Percentiles rank a stretch among this genome's conserved stretches.
Evolutionary conservation across 2,329 filamentous ascomycete species (phyloP).

Genomic region (Phaeosphaeriaceae sp.): DNA sequence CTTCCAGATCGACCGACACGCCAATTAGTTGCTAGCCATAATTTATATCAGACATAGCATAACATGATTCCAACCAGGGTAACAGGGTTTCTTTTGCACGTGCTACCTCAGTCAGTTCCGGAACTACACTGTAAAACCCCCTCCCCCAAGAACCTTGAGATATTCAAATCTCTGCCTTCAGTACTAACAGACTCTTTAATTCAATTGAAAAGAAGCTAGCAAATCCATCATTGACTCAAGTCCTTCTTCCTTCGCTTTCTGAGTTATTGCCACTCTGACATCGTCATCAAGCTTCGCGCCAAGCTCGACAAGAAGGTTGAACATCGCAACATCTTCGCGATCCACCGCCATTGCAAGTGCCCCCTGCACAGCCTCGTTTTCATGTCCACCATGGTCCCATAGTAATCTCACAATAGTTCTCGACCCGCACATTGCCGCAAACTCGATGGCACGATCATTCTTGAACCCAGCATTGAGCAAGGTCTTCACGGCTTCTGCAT

Average conservation of each 20-base stretch:
- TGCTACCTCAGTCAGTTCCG: no score
- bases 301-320: not conserved
- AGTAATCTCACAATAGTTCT: conserved; percentile 5
- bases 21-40: no score
- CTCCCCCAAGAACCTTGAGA: no score
- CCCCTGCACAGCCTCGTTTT: conserved; percentile 28
- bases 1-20: no score
- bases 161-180: no score
- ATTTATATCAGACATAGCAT: no score
- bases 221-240: not conserved
- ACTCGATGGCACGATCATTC: conserved; percentile 2
- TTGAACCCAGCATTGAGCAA: conserved; percentile 2
- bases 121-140: no score
- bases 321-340: not conserved
- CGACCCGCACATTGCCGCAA: conserved; percentile 4
- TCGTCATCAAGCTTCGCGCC: not conserved
- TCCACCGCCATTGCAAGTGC: not conserved
- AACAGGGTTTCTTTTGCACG: no score
- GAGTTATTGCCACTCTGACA: not conserved
- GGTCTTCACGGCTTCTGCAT: conserved; percentile 1
- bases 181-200: no score
- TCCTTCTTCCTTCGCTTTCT: not conserved
- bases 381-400: conserved; percentile 1
- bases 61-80: no score
- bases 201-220: no score